phyloP scores from a whole-genome alignment of 1,139 yeast species.

The Trichomonascaceae sp. region DNA sequence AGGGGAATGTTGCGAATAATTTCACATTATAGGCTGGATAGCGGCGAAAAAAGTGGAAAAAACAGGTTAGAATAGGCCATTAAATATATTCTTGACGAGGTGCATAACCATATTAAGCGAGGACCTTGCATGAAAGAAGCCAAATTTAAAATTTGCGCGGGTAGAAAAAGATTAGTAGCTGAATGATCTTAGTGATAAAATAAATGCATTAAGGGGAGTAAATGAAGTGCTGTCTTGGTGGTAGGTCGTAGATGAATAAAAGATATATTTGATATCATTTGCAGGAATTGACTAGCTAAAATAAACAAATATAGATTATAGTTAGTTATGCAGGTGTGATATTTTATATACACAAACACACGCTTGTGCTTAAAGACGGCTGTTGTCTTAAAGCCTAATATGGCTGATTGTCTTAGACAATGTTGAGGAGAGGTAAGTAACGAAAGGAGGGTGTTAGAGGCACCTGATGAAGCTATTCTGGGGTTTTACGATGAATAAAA shows the following conservation, averaged over 20 bases:
- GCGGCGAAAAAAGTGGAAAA: neutral
- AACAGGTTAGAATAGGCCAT: neutral
- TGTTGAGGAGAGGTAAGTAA: neutral
- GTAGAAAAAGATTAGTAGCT: neutral
- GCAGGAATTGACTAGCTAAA: neutral
- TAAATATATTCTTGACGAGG: neutral
- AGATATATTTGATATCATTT: neutral
- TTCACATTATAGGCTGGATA: neutral
- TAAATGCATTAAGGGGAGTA: neutral
- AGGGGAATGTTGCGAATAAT: too few relatives aligned
- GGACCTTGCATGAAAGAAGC: neutral
- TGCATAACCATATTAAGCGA: neutral
- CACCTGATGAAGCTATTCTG: too few relatives aligned
- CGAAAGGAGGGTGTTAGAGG: neutral
- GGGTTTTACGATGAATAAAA: too few relatives aligned
- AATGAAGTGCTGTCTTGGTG: neutral
- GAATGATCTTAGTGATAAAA: neutral
- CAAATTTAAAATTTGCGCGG: neutral
- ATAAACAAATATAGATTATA: too few relatives aligned
- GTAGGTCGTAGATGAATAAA: neutral
- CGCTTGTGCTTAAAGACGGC: neutral
- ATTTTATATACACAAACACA: neutral
- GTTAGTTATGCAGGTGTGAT: neutral
- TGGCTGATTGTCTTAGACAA: neutral
- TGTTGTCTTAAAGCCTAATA: neutral